These are phyloP conservation scores for Saturnispora dispora DNA, from an alignment of 805 yeast genomes.

Conservation along the genomic window DNA sequence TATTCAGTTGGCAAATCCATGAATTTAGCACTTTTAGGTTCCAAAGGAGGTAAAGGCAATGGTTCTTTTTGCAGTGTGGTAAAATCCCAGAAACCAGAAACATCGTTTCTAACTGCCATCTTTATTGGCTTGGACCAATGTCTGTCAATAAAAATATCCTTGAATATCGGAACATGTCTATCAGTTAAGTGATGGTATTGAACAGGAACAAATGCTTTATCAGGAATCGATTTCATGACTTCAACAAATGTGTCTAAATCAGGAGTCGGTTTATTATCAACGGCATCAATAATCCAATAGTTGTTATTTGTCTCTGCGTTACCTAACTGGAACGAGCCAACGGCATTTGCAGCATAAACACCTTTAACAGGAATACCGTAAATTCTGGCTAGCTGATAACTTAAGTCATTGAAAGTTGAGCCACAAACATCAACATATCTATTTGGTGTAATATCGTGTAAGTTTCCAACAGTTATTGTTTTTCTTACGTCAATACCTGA, in stretches of 20 bases:
- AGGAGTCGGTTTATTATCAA: conserved; percentile 70
- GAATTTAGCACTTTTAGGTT: conserved; percentile 58
- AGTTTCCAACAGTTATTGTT: conserved; percentile 53
- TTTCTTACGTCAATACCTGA: conserved; percentile 54
- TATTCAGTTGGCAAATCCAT: conserved; percentile 58
- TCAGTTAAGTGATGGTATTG: conserved; percentile 73
- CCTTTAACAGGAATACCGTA: conserved; percentile 81
- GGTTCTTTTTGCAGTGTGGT: conserved; percentile 50
- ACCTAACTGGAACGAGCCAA: conserved; percentile 64
- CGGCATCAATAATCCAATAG: conserved; percentile 76
- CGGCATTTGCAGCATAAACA: conserved; percentile 67
- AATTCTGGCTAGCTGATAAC: conserved; percentile 82
- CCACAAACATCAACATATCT: conserved; percentile 78
- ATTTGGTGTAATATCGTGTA: conserved; percentile 76
- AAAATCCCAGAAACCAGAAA: conserved; percentile 49
- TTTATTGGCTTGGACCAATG: conserved; percentile 75
- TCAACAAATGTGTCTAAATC: conserved; percentile 66
- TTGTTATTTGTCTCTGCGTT: conserved; percentile 38
- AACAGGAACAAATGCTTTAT: conserved; percentile 59
- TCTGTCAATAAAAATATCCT: conserved; percentile 67
- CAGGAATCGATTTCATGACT: conserved; percentile 72
- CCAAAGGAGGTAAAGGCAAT: conserved; percentile 40
- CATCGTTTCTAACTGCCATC: conserved; percentile 53
- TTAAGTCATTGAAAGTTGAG: conserved; percentile 74
- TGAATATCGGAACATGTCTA: conserved; percentile 60